Evolutionary conservation across 1,284 basidiomycete species (phyloP).

Genomic region (Termitomyces sp.): DNA sequence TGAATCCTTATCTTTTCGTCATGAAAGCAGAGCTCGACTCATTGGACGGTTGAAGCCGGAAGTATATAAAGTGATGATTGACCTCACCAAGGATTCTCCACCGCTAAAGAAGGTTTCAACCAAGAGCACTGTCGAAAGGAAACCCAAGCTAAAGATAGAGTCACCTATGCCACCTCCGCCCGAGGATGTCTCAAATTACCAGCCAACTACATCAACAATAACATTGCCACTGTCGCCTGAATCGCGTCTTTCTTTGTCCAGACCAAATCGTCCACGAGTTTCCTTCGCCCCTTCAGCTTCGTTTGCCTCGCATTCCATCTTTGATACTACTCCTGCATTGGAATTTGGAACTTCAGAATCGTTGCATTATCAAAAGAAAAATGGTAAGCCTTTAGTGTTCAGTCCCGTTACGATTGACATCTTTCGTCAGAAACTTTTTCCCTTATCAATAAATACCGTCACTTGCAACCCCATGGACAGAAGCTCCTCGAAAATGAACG

Average conservation of each 20-base stretch:
- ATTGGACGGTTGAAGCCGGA: background rate
- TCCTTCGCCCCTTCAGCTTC: conserved; percentile 9
- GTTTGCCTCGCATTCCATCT: background rate
- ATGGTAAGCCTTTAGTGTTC: background rate
- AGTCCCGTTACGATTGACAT: background rate
- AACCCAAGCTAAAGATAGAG: background rate
- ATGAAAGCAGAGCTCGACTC: background rate
- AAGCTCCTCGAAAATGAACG: background rate
- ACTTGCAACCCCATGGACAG: background rate
- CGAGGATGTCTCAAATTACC: background rate
- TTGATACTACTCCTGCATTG: background rate
- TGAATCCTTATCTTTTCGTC: background rate
- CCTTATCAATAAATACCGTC: background rate
- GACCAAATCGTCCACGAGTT: conserved; percentile 6
- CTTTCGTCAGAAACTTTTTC: background rate
- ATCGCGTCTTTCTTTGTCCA: background rate
- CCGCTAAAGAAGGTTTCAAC: background rate
- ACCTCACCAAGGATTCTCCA: conserved; percentile 20
- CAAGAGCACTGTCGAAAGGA: background rate
- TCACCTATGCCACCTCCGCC: background rate
- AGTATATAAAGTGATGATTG: conserved; percentile 18
- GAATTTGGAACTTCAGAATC: background rate
- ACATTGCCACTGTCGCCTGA: background rate
- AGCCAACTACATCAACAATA: background rate
- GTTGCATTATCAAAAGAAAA: background rate